phyloP scores from a whole-genome alignment of 177 flowering plant genomes.

The Tripterygium wilfordii region DNA sequence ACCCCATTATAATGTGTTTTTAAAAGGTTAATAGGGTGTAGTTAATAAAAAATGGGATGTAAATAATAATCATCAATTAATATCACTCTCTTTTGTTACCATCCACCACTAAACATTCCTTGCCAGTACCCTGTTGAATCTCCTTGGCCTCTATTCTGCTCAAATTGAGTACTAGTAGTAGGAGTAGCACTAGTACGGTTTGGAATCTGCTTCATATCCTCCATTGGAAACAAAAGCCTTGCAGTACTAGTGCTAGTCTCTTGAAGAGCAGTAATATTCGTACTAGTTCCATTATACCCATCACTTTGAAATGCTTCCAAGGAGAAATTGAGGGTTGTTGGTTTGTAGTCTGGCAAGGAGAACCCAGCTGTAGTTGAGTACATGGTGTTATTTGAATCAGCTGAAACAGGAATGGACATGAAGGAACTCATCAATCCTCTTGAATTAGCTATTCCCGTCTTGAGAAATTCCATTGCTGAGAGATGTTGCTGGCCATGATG shows the following conservation, averaged over 20 bases:
- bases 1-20: too few relatives aligned
- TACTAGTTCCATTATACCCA: too few relatives aligned
- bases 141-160: slow-evolving; percentile 16
- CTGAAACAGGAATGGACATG: slow-evolving; percentile 16
- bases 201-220: slow-evolving; percentile 24
- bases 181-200: too few relatives aligned
- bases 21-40: too few relatives aligned
- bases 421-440: slow-evolving; percentile 14
- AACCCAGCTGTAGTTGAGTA: slow-evolving; percentile 26
- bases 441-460: slow-evolving; percentile 12
- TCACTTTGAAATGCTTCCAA: slow-evolving; percentile 28
- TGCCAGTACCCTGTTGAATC: slow-evolving; percentile 26
- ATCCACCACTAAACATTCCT: slow-evolving; percentile 37
- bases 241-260: slow-evolving; percentile 13
- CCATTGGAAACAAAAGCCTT: slow-evolving; percentile 33
- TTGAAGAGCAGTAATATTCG: too few relatives aligned
- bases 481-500: slow-evolving; percentile 12
- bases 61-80: too few relatives aligned
- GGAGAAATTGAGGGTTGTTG: slow-evolving; percentile 25
- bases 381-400: too few relatives aligned
- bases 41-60: too few relatives aligned
- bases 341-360: slow-evolving; percentile 30
- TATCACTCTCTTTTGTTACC: slow-evolving; percentile 12
- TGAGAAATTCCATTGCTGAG: slow-evolving; percentile 25
- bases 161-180: slow-evolving; percentile 8